Conservation (phyloP, 805 yeast genomes). For the Blastobotrys americana region DNA sequence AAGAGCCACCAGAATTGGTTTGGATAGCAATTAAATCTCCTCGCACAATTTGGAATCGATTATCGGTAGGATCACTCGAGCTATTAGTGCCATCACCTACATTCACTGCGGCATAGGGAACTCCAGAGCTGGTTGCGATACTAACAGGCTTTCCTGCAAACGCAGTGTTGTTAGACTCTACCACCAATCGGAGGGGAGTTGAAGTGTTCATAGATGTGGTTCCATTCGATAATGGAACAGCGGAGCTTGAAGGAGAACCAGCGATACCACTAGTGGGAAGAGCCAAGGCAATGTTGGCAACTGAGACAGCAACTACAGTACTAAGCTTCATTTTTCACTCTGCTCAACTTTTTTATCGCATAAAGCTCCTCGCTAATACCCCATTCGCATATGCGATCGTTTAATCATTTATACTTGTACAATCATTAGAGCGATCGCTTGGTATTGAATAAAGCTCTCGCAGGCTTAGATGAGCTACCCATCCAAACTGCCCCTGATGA, state of each 20-base stretch:
- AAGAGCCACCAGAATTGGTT: no score
- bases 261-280: background rate
- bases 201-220: background rate
- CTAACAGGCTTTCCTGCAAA: background rate
- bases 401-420: no score
- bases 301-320: background rate
- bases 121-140: background rate
- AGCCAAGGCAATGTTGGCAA: background rate
- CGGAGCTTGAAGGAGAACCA: background rate
- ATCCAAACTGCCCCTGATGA: no score
- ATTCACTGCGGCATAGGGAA: background rate
- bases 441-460: no score
- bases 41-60: background rate
- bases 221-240: background rate
- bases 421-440: no score
- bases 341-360: no score
- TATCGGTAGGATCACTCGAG: background rate
- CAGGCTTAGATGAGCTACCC: no score
- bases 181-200: background rate
- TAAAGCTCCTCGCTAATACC: no score
- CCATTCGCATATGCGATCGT: no score
- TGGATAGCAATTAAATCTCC: background rate
- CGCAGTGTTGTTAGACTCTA: background rate
- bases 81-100: background rate
- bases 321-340: background rate